Base-by-base conservation (phyloP, 2,329 filamentous ascomycete genomes). In the Aspergillaceae sp. region DNA sequence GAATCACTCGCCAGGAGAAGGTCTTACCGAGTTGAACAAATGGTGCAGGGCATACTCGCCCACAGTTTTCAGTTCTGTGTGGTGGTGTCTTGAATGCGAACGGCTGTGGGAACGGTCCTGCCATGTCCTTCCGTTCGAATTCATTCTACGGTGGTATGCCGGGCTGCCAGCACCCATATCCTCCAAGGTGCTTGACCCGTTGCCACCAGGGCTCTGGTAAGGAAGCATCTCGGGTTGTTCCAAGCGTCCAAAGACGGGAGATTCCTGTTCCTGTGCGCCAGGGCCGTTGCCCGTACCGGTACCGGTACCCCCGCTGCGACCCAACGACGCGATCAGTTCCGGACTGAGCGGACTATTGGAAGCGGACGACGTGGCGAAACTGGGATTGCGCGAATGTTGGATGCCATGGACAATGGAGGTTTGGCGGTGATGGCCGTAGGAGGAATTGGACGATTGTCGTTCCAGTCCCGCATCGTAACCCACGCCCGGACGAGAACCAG, bases 21-120 rank as follows among this genome's bases (percentile, higher is more conserved):
- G 32, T 73, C 79, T 67, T 66, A 87, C 84, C 50, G 90, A 89
- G 54, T 92, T 97, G 68, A 97, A 96, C 38, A 98, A 74, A 57
- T 97, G 91, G 68, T 97, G 91, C 50, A 98, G 74, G 19, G 92
- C 92, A 77, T 95, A 97, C 73, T 98, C 92, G 46, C 89, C 90
- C n/a, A 96, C 90, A 0, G 90, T 96, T 68, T 91, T 94, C 53
- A 85, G 80, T 52, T 94, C 87, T 44, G 84, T 80, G 56, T 82
- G 75, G 44, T 75, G 71, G 57, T 84, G 80, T 46, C 77, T 78
- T 33, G 86, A 91, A 59, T 88, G 83, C 10, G 86, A 87, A 56
- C 83, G 84, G 60, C 90, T 82, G 60, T 86, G 84, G 5, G 76
- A 73, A 62, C 87, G 83, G 51, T 89, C 85, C 44, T 84, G 79